Base-by-base conservation (phyloP, 169 alveolate species). In the Plasmodium chabaudi region DNA sequence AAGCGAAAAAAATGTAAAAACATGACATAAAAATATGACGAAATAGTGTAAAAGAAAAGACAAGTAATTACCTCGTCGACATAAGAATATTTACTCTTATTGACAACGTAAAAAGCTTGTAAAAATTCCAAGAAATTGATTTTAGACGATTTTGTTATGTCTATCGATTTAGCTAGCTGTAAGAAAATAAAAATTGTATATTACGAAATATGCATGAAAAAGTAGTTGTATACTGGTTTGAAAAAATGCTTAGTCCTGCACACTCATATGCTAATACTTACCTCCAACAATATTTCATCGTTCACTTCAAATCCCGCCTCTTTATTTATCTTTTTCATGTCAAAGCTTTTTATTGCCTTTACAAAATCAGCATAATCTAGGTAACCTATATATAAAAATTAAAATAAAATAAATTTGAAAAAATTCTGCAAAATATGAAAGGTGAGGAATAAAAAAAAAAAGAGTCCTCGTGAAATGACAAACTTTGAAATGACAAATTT, bases 51-150 rank as follows among this genome's bases (percentile, higher is more conserved):
- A 74, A 10, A n/a, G 19, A 13, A 39, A 9, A 34, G n/a, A 0
- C 1, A 34, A 15, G 27, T 47, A 10, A 68, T 46, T 55, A 95
- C 97, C 96, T 94, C 97, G 90, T 95, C 95, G 17, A 95, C 97
- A 39, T 94, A 94, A 12, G 94, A 91, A 79, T 93, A 93, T 61
- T 94, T 95, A 68, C 95, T 92, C 74, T 94, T 92, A 77, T 95
- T 97, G 7, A 94, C 97, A 5, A 94, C 97, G 71, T 95, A 96
- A 90, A 95, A 95, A 70, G 97, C 97, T 92, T 92, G 96, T 47
- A 95, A 87, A 88, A 95, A 95, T 64, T 95, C 97, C 61, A 95
- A 61, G 89, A 94, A 95, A 88, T 95, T 95, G 64, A 95, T 95
- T 79, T 94, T 93, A 72, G 91, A 87, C 42, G 97, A 77, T 65